Evolutionary conservation across 169 alveolate genomes (phyloP).

Genomic region (Besnoitia besnoiti): DNA sequence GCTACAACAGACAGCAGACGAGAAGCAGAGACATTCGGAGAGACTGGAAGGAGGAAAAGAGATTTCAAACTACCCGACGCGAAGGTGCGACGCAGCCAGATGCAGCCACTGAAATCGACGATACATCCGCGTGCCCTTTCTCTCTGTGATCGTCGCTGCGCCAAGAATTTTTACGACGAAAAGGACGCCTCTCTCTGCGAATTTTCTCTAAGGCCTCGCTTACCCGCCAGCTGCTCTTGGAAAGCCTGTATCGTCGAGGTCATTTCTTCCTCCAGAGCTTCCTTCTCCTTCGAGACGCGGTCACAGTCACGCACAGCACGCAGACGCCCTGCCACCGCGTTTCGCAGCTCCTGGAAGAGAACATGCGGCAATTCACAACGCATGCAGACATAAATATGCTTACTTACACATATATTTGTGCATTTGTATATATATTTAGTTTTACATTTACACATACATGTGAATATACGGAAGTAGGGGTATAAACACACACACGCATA

Average conservation of each 20-base stretch:
- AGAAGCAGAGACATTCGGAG: too few species aligned
- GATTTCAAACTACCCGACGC: too few species aligned
- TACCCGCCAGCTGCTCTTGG: conserved; percentile 8
- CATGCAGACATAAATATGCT: not conserved
- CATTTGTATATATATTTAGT: too few species aligned
- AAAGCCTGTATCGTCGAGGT: conserved; percentile 29
- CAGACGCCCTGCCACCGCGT: not conserved
- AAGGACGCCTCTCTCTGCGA: too few species aligned
- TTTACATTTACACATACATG: not conserved
- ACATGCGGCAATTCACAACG: not conserved
- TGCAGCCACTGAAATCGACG: too few species aligned
- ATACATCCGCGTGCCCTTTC: too few species aligned
- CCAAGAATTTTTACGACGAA: too few species aligned
- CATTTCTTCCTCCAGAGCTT: conserved; percentile 35
- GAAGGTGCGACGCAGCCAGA: too few species aligned
- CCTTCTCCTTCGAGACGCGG: not conserved
- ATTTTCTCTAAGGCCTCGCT: too few species aligned
- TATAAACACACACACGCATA: not conserved
- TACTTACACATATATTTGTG: not conserved
- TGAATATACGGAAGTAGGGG: not conserved
- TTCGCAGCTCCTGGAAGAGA: not conserved
- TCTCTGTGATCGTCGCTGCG: too few species aligned
- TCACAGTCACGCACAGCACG: conserved; percentile 27
- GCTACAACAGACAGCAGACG: too few species aligned
- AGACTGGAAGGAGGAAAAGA: too few species aligned